A percentile compares a stretch with the other conserved stretches of the same genome.
Conservation (phyloP, 441 rosid genomes). For the Kokia cookei region DNA sequence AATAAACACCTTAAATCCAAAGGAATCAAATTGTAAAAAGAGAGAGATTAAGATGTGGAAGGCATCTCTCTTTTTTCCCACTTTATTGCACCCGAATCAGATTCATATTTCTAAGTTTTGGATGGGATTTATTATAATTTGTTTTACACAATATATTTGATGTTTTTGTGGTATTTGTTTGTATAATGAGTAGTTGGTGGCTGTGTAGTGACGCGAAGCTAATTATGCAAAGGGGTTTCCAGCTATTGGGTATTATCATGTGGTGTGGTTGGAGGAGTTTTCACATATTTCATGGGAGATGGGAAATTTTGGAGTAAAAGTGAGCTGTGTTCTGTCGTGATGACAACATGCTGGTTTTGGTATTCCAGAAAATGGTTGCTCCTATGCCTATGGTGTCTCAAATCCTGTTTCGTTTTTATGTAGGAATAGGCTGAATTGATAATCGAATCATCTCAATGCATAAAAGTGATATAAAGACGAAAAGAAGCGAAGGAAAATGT, state of each 20-base stretch:
- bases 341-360: conserved; percentile 10
- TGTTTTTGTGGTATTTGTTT: neutral
- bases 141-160: neutral
- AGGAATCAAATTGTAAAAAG: neutral
- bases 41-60: neutral
- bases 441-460: neutral
- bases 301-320: neutral
- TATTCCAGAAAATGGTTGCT: neutral
- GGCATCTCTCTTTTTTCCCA: conserved; percentile 1
- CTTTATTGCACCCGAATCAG: conserved; percentile 7
- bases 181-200: conserved; percentile 12
- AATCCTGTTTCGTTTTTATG: neutral
- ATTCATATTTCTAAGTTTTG: neutral
- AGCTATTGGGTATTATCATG: neutral
- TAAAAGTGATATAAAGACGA: neutral
- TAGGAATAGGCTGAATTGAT: too few relatives aligned
- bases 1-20: too few relatives aligned
- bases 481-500: neutral
- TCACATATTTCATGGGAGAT: neutral
- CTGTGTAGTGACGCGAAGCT: conserved; percentile 22
- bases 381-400: neutral
- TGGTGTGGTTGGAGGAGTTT: neutral
- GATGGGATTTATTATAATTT: neutral
- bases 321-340: conserved; percentile 3
- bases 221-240: conserved; percentile 1